phyloP scores from a whole-genome alignment of 257 asterid genomes.

The Phtheirospermum japonicum region DNA sequence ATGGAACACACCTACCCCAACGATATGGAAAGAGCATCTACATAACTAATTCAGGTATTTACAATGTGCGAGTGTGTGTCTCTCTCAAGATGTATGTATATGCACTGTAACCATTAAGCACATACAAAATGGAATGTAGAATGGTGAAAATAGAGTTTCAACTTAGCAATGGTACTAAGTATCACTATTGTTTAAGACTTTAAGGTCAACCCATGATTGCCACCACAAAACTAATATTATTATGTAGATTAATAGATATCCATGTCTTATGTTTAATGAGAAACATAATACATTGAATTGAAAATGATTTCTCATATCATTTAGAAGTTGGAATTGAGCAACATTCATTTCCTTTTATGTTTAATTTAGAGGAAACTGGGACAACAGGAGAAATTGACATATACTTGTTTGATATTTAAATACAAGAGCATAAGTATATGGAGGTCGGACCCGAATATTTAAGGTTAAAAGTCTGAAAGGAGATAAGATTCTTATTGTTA shows the following conservation, averaged over 20 bases:
- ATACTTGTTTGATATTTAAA: slow-evolving; percentile 8
- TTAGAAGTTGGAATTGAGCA: slow-evolving; percentile 12
- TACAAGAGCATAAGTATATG: neutral
- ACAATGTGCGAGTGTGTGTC: neutral
- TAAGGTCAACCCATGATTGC: slow-evolving; percentile 16
- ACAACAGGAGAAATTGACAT: slow-evolving; percentile 7
- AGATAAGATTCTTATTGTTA: neutral
- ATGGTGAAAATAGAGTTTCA: slow-evolving; percentile 10
- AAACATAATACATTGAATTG: neutral
- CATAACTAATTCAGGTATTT: slow-evolving; percentile 79
- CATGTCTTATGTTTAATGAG: neutral
- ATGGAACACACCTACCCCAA: slow-evolving; percentile 94
- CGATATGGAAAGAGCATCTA: slow-evolving; percentile 88
- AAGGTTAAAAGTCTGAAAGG: slow-evolving; percentile 15
- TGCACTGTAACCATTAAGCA: slow-evolving; percentile 11
- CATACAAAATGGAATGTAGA: slow-evolving; percentile 12
- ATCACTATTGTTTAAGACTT: slow-evolving; percentile 14
- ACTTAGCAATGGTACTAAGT: slow-evolving; percentile 13
- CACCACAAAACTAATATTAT: neutral
- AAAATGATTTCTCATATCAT: slow-evolving; percentile 11
- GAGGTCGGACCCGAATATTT: neutral
- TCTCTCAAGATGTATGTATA: slow-evolving; percentile 16
- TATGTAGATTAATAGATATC: neutral
- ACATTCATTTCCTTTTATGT: neutral
- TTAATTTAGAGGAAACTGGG: slow-evolving; percentile 5